These are phyloP conservation scores for Lactarius deliciosus DNA, from an alignment of 768 basidiomycete species.

Conservation along the genomic window DNA sequence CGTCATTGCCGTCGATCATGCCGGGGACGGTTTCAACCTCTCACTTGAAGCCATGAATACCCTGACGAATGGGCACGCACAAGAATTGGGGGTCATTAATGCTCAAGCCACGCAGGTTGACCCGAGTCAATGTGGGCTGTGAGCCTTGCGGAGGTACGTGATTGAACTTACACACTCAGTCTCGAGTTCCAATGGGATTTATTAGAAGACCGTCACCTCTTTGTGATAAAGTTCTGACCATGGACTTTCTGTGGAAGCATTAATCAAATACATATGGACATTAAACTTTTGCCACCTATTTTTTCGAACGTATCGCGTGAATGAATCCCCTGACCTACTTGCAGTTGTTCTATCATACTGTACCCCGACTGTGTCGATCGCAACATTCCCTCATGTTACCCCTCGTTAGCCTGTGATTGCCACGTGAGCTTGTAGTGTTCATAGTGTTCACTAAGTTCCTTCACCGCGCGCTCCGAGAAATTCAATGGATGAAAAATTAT, in stretches of 20 bases:
- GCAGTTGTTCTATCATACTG: neutral
- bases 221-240: neutral
- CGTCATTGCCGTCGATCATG: constrained; percentile 37
- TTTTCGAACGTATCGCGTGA: neutral
- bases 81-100: constrained; percentile 47
- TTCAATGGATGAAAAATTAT: too few species aligned
- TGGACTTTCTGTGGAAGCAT: neutral
- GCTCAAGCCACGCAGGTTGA: constrained; percentile 46
- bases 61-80: constrained; percentile 44
- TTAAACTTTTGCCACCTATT: neutral
- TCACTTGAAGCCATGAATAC: constrained; percentile 38
- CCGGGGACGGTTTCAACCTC: constrained; percentile 39
- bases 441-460: too few species aligned
- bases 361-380: neutral
- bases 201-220: neutral
- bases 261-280: neutral
- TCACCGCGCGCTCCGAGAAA: too few species aligned
- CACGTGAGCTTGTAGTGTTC: too few species aligned
- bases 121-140: constrained; percentile 52
- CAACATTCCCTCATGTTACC: neutral
- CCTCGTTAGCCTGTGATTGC: too few species aligned
- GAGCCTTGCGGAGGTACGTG: constrained; percentile 20
- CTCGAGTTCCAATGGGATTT: neutral
- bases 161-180: neutral
- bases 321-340: neutral